Evolutionary conservation across 2,329 filamentous ascomycete genomes (phyloP), one percentile per base, ranked within the genome.

Genomic region (Alternaria consortialis): DNA sequence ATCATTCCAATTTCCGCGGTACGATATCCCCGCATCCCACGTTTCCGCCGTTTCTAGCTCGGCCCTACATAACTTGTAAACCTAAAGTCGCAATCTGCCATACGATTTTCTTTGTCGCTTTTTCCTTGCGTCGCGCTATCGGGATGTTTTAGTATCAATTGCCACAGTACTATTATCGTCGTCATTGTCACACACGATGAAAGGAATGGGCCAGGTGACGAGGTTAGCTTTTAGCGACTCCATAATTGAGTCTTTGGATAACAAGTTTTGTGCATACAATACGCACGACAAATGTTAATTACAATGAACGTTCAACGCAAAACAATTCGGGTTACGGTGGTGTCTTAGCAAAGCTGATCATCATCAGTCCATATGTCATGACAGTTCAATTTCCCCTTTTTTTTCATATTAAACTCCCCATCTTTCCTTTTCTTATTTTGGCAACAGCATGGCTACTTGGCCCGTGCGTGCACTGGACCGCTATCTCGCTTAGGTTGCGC

Each of bases 51-150:
- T 17, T 4, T 5, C 15, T 7, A 36, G 32, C 23, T 37, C 46
- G 31, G 46, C 13, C 46, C 2, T 50, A 50, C 7, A 25, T 50
- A 50, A 50, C 31, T 50, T 50, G 46, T 50, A 50, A 50, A 37
- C 46, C 32, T 27, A 50, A 36, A 50, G 32, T 36, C 46, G 46
- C 13, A 12, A 48, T 50, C 2, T 50, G 46, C 15, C 37, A 20
- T 36, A 50, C 46, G 46, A 36, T 50, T 50, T 36, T 36, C 32
- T 37, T 36, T 50, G 31, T 50, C 46, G 31, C 46, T 36, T 37
- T 50, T 50, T 13, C 4, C 46, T 20, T 50, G 46, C 32, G 37
- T 50, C 13, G 31, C 32, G 31, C 27, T 27, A 7, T 36, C 15
- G 6, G 31, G 31, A 2, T 7, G 36, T 50, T 29, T 7, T 13